Conservation (phyloP, 2,329 filamentous ascomycete genomes). For the Hypoxylon sp. region DNA sequence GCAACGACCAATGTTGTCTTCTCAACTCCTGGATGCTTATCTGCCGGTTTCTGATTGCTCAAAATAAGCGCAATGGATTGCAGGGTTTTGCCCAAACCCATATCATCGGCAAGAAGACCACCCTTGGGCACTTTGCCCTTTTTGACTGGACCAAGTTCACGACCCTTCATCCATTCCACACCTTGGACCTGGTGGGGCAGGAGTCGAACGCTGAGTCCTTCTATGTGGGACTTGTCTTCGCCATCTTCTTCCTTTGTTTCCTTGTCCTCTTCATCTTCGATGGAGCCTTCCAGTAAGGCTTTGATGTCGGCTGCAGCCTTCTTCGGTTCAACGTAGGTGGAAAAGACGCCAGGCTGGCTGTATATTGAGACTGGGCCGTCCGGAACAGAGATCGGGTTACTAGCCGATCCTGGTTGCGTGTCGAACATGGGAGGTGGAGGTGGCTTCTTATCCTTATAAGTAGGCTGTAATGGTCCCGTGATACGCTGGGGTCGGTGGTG, state of each 20-base stretch:
- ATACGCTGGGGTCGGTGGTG: slow-evolving; percentile 68
- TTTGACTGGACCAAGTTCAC: slow-evolving; percentile 89
- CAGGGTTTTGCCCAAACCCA: slow-evolving; percentile 97
- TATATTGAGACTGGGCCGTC: slow-evolving; percentile 54
- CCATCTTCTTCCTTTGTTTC: slow-evolving; percentile 63
- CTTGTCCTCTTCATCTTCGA: slow-evolving; percentile 77
- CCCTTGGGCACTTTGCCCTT: slow-evolving; percentile 87
- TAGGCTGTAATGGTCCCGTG: slow-evolving; percentile 63
- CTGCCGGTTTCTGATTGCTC: slow-evolving; percentile 79
- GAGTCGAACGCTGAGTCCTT: slow-evolving; percentile 88
- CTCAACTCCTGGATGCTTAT: slow-evolving; percentile 72
- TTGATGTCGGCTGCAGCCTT: slow-evolving; percentile 85
- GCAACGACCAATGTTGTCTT: slow-evolving; percentile 93
- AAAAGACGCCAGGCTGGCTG: slow-evolving; percentile 60
- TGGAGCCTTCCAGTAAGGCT: slow-evolving; percentile 83
- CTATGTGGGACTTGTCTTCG: slow-evolving; percentile 72
- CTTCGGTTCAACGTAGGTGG: slow-evolving; percentile 76
- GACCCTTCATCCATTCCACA: slow-evolving; percentile 93
- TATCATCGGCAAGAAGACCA: slow-evolving; percentile 95
- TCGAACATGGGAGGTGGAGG: slow-evolving; percentile 65
- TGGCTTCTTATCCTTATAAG: slow-evolving; percentile 63
- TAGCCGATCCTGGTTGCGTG: slow-evolving; percentile 55
- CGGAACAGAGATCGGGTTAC: slow-evolving; percentile 52
- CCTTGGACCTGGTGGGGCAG: slow-evolving; percentile 96
- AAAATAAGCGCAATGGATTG: slow-evolving; percentile 93